A percentile compares a stretch with the other conserved stretches of the same genome.
phyloP scores from a whole-genome alignment of 2,329 filamentous ascomycete species.

The Epichloe aotearoae region DNA sequence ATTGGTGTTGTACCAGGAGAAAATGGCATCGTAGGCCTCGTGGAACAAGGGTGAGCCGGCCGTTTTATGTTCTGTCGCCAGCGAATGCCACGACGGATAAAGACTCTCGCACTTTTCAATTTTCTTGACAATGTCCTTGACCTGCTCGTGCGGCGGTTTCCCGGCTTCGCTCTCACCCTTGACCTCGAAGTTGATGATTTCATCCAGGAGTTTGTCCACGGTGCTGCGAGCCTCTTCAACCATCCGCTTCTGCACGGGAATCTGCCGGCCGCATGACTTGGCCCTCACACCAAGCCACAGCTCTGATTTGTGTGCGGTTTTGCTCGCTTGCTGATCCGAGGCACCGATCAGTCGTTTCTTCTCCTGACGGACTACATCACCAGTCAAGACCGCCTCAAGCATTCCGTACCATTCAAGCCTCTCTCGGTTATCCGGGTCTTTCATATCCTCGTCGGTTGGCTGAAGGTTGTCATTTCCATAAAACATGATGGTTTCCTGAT shows the following conservation, averaged over 20 bases:
- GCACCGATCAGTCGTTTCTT: conserved; percentile 89
- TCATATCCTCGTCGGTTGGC: conserved; percentile 78
- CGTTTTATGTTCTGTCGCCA: conserved; percentile 62
- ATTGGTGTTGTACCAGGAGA: conserved; percentile 95
- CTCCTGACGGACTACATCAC: conserved; percentile 94
- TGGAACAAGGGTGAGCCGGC: conserved; percentile 65
- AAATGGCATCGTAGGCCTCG: conserved; percentile 75
- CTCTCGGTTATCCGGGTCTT: conserved; percentile 77
- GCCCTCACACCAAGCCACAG: conserved; percentile 84
- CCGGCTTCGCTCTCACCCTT: conserved; percentile 87
- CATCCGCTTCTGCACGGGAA: conserved; percentile 74
- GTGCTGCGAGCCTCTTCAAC: conserved; percentile 70
- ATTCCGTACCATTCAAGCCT: conserved; percentile 96
- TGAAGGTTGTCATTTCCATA: conserved; percentile 83
- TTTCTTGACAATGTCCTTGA: conserved; percentile 76
- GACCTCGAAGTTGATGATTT: conserved; percentile 86
- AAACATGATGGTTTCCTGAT: conserved; percentile 86
- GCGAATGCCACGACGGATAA: conserved; percentile 66
- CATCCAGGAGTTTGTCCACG: conserved; percentile 65
- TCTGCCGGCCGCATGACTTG: conserved; percentile 67
- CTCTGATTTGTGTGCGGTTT: conserved; percentile 59
- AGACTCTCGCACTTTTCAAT: conserved; percentile 80
- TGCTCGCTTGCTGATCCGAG: conserved; percentile 41
- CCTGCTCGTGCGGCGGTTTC: conserved; percentile 76
- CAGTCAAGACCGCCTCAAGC: conserved; percentile 87